These are phyloP conservation scores for Claviceps monticola DNA, from an alignment of 2,329 filamentous ascomycete genomes.

Conservation along the genomic window DNA sequence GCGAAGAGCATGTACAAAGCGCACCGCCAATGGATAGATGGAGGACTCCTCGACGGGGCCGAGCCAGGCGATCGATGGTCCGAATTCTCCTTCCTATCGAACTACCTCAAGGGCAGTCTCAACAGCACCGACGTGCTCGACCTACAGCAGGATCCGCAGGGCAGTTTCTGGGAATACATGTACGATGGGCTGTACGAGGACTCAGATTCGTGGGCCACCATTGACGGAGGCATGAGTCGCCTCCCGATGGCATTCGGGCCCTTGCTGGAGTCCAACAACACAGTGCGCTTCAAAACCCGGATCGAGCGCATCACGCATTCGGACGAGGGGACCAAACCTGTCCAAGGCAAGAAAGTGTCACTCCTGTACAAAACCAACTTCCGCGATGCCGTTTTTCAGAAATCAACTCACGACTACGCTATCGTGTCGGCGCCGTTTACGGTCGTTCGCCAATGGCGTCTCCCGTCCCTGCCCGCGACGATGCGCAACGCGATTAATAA, in stretches of 20 bases:
- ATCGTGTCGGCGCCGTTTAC: constrained; percentile 53
- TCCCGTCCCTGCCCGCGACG: constrained; percentile 34
- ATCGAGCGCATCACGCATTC: constrained; percentile 35
- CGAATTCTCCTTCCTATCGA: constrained; percentile 47
- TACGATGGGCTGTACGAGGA: constrained; percentile 6
- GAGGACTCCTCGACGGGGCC: constrained; percentile 19
- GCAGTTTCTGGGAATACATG: constrained; percentile 31
- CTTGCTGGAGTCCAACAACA: constrained; percentile 34
- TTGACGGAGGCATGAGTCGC: constrained; percentile 5
- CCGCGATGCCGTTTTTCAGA: constrained; percentile 25
- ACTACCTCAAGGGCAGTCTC: constrained; percentile 38
- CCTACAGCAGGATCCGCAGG: constrained; percentile 20
- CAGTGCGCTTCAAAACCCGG: constrained; percentile 36
- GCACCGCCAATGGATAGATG: constrained; percentile 24
- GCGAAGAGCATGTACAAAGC: constrained; percentile 30
- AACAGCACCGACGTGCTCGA: constrained; percentile 37
- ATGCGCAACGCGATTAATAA: constrained; percentile 30
- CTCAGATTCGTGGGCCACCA: constrained; percentile 13
- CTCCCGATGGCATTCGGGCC: constrained; percentile 47
- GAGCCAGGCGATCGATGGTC: constrained; percentile 48
- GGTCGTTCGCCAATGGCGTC: constrained; percentile 46
- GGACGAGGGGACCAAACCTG: constrained; percentile 19
- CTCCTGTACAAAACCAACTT: constrained; percentile 40
- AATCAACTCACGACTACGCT: constrained; percentile 48
- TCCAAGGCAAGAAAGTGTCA: constrained; percentile 34